A percentile compares a stretch with the other conserved stretches of the same genome.
These are phyloP conservation scores for Eutypa lata DNA, from an alignment of 2,329 filamentous ascomycete species.

Conservation along the genomic window DNA sequence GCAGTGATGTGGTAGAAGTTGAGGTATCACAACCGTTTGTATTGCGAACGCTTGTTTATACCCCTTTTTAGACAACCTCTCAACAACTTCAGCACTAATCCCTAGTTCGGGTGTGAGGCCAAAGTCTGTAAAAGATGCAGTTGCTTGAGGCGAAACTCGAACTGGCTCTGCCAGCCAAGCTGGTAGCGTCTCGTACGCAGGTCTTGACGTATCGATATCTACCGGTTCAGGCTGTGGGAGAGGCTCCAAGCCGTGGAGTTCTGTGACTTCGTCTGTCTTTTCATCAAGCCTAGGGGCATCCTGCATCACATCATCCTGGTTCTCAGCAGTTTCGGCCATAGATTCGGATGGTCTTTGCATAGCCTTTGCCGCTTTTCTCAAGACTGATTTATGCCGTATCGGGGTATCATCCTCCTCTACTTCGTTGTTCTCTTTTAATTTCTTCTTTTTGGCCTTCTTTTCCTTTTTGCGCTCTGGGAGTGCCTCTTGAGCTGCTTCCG, in stretches of 20 bases:
- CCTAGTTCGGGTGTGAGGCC: slow-evolving; percentile 49
- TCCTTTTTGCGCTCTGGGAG: slow-evolving; percentile 15
- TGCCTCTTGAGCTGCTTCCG: slow-evolving; percentile 4
- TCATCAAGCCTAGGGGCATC: slow-evolving; percentile 21
- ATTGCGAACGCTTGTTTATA: slow-evolving; percentile 74
- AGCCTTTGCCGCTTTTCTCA: slow-evolving; percentile 55
- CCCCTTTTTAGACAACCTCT: slow-evolving; percentile 63
- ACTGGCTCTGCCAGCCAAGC: slow-evolving; percentile 76
- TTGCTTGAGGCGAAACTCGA: slow-evolving; percentile 60
- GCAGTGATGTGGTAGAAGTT: slow-evolving; percentile 64
- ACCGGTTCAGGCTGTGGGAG: slow-evolving; percentile 73
- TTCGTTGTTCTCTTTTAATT: slow-evolving; percentile 13
- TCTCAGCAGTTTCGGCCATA: slow-evolving; percentile 22
- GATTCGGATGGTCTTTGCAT: slow-evolving; percentile 45
- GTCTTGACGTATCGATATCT: slow-evolving; percentile 52
- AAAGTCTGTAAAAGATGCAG: slow-evolving; percentile 54
- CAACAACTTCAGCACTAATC: slow-evolving; percentile 57
- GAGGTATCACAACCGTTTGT: slow-evolving; percentile 75
- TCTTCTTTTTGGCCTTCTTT: slow-evolving; percentile 21
- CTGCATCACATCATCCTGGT: slow-evolving; percentile 28
- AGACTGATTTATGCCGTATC: slow-evolving; percentile 45
- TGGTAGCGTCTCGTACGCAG: slow-evolving; percentile 76
- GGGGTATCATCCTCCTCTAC: slow-evolving; percentile 16
- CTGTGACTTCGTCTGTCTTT: slow-evolving; percentile 14
- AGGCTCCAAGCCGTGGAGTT: slow-evolving; percentile 71